A percentile compares a stretch with the other conserved stretches of the same genome.
Conservation (phyloP, 2,329 filamentous ascomycete species). For the Botrytis hyacinthi region DNA sequence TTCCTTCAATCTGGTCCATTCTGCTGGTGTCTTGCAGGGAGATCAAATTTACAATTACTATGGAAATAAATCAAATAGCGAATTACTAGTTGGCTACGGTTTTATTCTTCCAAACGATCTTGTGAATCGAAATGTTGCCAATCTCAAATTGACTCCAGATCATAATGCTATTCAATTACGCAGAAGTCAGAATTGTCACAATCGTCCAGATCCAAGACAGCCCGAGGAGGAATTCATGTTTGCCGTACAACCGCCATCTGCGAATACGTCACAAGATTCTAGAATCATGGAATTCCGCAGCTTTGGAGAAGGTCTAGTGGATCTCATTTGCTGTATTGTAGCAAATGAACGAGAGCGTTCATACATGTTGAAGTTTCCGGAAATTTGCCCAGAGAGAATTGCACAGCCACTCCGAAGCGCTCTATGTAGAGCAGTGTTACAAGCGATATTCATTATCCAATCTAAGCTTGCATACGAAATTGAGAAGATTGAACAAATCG, state of each 20-base stretch:
- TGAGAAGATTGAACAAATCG: conserved; percentile 21
- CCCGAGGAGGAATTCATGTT: conserved; percentile 35
- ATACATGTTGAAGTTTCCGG: conserved; percentile 21
- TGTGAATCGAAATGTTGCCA: conserved; percentile 40
- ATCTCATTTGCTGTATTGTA: conserved; percentile 34
- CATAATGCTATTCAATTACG: conserved; percentile 26
- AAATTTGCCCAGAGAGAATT: conserved; percentile 26
- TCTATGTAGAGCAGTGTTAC: conserved; percentile 27
- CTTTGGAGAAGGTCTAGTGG: conserved; percentile 34
- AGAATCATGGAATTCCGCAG: conserved; percentile 19
- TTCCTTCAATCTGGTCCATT: conserved; percentile 46
- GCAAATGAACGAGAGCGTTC: conserved; percentile 30
- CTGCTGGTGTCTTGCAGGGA: conserved; percentile 48
- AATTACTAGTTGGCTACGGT: conserved; percentile 63
- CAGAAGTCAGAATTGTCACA: conserved; percentile 30
- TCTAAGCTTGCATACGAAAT: conserved; percentile 30
- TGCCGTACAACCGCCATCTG: neutral
- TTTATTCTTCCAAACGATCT: conserved; percentile 51
- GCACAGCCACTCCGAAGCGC: conserved; percentile 21
- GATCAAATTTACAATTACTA: conserved; percentile 68
- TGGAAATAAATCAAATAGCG: conserved; percentile 71
- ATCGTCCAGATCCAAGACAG: neutral
- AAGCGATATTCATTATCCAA: conserved; percentile 23
- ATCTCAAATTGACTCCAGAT: conserved; percentile 33
- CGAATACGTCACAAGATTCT: neutral